Base-by-base conservation (phyloP, 106 monocot genomes). In the Allium fistulosum region DNA sequence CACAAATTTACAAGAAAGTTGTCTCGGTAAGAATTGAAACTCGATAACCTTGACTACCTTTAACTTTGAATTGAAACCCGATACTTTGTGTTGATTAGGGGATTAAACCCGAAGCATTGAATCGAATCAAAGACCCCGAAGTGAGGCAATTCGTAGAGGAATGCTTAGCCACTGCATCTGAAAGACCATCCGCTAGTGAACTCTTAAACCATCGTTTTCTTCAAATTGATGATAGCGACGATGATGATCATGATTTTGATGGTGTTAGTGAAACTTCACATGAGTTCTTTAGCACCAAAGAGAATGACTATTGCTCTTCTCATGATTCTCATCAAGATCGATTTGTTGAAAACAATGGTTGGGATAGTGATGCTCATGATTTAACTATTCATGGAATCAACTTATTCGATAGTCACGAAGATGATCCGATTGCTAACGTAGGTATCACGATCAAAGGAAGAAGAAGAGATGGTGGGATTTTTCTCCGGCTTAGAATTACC, bases 161-260 rank as follows among this genome's bases (percentile, higher is more conserved):
- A 75, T 99, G 97, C 74, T 64, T 99, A 55, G 84, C 79, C 11
- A 68, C 82, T 4, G 89, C 79, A 2, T 84, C 97, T 10, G 50
- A 66, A 17, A 80, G 97, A 80, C 62, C 90, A 7, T 65, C 97
- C 1, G 88, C 97, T 15, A 82, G 62, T 18, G 92, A 99, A 58
- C 80, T 99, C 63, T 62, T 99, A 49, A 83, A 80, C 26, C 89
- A 99, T 57, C 87, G 89, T 1, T 99, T 99, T 66, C 92, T 99
- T 37, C 87, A 87, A 66, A 70, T 75, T 48, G 84, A 91, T 49
- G 79, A 72, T 65, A 48, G 27, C 10, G 77, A 84, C 17, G 69
- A 61, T 17, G 80, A 77, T 26, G 84, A 91, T 53, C 75, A 72
- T 65, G 27, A 18, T 8, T 74, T 82, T 17, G 69, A 61, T 17